Evolutionary conservation across 225 moss, liverwort and hornwort species (phyloP).

Genomic region (Asterella californica): DNA sequence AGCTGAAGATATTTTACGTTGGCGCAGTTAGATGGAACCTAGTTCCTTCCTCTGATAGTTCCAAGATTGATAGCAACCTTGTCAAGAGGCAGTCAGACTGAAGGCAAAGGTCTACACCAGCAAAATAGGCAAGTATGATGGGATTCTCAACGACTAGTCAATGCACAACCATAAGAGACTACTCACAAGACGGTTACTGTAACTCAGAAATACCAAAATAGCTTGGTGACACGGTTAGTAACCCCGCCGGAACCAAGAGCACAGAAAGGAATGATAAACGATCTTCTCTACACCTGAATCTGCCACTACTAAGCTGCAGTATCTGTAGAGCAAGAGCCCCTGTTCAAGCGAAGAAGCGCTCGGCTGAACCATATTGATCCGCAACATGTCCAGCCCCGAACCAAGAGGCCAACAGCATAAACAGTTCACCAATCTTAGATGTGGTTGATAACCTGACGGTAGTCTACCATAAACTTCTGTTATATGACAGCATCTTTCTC

Average conservation of each 20-base stretch:
- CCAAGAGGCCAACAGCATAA: background rate
- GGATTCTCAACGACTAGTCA: background rate
- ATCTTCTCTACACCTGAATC: background rate
- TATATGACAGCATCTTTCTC: background rate
- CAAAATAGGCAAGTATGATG: background rate
- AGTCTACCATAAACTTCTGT: background rate
- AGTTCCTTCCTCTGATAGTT: background rate
- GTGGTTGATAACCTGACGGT: background rate
- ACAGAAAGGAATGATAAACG: background rate
- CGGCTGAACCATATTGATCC: background rate
- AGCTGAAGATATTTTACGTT: conserved; percentile 21
- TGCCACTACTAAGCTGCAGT: background rate
- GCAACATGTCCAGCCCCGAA: no score
- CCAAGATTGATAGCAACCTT: background rate
- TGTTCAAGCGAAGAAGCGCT: background rate
- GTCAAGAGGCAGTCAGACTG: background rate
- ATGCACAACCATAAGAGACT: background rate
- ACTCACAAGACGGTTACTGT: background rate
- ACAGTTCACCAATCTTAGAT: background rate
- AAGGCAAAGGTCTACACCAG: background rate
- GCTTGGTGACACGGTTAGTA: background rate
- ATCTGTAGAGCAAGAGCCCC: background rate
- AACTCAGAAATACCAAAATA: background rate
- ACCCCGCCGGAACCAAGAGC: no score
- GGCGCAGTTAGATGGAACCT: conserved; percentile 14